A percentile compares a stretch with the other conserved stretches of the same genome.
phyloP scores from a whole-genome alignment of 1,284 basidiomycete genomes.

The Sanghuangporus weigelae region DNA sequence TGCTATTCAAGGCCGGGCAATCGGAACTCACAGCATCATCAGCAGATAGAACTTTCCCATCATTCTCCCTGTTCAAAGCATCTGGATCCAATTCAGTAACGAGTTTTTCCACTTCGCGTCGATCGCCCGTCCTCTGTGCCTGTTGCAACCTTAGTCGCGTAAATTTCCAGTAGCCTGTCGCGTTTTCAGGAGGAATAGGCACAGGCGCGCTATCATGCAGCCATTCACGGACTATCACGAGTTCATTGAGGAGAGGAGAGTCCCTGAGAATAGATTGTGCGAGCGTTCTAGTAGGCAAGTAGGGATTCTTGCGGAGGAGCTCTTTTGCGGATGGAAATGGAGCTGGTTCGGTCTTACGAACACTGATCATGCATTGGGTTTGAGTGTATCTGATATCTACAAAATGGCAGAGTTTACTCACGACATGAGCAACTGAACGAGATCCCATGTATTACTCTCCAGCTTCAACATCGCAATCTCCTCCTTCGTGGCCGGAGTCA shows the following conservation, averaged over 20 bases:
- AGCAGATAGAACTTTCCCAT: slow-evolving; percentile 50
- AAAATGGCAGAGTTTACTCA: slow-evolving; percentile 28
- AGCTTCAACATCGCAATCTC: slow-evolving; percentile 60
- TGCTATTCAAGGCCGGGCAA: background rate
- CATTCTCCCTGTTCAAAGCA: slow-evolving; percentile 49
- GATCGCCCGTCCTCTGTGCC: slow-evolving; percentile 46
- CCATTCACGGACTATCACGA: slow-evolving; percentile 80
- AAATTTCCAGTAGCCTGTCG: slow-evolving; percentile 76
- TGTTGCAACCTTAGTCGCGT: slow-evolving; percentile 75
- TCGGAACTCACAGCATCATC: slow-evolving; percentile 61
- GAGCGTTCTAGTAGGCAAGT: slow-evolving; percentile 69
- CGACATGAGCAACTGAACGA: slow-evolving; percentile 73
- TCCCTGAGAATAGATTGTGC: slow-evolving; percentile 63
- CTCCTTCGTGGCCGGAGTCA: slow-evolving; percentile 29
- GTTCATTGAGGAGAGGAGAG: slow-evolving; percentile 58
- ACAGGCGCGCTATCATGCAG: slow-evolving; percentile 65
- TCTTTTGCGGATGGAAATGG: slow-evolving; percentile 42
- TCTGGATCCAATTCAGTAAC: slow-evolving; percentile 75
- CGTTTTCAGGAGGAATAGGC: slow-evolving; percentile 58
- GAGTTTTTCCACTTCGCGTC: slow-evolving; percentile 40
- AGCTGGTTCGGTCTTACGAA: slow-evolving; percentile 54
- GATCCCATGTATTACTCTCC: slow-evolving; percentile 78
- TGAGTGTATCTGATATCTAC: too few relatives aligned
- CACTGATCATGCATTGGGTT: slow-evolving; percentile 32
- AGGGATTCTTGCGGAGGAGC: slow-evolving; percentile 64